Conservation (phyloP, 768 basidiomycete genomes). For the Macrolepiota albuminosa region DNA sequence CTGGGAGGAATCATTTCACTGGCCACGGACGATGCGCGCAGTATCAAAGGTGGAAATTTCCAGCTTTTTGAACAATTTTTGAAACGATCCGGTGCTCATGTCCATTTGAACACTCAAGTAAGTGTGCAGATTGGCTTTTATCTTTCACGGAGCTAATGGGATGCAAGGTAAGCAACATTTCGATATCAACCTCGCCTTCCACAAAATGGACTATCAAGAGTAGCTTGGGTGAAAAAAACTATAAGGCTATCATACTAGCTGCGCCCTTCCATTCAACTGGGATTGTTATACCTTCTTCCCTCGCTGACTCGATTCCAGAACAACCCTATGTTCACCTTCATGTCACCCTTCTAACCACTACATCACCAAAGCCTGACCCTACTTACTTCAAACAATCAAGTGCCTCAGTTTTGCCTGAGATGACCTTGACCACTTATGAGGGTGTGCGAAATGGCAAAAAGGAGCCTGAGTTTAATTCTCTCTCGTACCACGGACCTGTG, state of each 20-base stretch:
- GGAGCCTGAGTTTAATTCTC: slow-evolving; percentile 80
- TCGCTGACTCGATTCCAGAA: slow-evolving; percentile 50
- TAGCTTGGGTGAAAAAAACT: slow-evolving; percentile 41
- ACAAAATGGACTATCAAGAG: slow-evolving; percentile 52
- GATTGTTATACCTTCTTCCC: slow-evolving; percentile 45
- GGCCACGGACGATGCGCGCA: slow-evolving; percentile 62
- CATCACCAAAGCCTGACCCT: slow-evolving; percentile 52
- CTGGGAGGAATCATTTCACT: slow-evolving; percentile 69
- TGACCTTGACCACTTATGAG: slow-evolving; percentile 70
- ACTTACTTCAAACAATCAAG: slow-evolving; percentile 61
- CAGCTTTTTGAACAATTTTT: slow-evolving; percentile 83
- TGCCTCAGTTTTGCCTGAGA: slow-evolving; percentile 44
- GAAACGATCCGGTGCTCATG: slow-evolving; percentile 58
- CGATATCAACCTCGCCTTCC: slow-evolving; percentile 33
- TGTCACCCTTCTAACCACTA: slow-evolving; percentile 86
- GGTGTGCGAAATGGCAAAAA: slow-evolving; percentile 49
- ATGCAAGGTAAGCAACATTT: slow-evolving; percentile 50
- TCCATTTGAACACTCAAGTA: slow-evolving; percentile 71
- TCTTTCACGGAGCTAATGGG: background rate
- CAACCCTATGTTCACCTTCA: slow-evolving; percentile 83
- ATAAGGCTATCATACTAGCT: slow-evolving; percentile 79
- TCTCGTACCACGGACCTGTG: slow-evolving; percentile 71
- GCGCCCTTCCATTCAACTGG: slow-evolving; percentile 75
- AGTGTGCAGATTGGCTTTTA: slow-evolving; percentile 1
- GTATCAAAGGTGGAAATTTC: slow-evolving; percentile 77